phyloP scores from a whole-genome alignment of 2,329 filamentous ascomycete species.

The Xylariaceae sp. region DNA sequence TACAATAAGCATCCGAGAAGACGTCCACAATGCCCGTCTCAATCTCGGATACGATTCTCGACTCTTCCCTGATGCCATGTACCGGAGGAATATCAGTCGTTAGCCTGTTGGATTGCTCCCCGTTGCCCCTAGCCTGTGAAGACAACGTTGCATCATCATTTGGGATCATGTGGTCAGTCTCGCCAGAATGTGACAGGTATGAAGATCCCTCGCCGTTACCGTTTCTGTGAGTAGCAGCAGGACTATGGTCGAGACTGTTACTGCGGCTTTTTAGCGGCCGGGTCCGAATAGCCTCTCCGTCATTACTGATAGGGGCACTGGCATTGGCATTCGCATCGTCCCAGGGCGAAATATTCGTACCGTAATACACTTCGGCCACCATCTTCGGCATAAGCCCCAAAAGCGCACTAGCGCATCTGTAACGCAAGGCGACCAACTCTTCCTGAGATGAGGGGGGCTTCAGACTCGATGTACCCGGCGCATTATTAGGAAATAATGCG shows the following conservation, averaged over 20 bases:
- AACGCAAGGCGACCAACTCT: constrained; percentile 57
- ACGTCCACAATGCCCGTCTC: constrained; percentile 63
- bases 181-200: constrained; percentile 26
- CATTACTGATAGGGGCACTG: constrained; percentile 22
- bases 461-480: constrained; percentile 59
- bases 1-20: constrained; percentile 79
- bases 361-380: constrained; percentile 47
- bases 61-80: constrained; percentile 34
- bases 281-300: constrained; percentile 23
- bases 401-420: constrained; percentile 59
- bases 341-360: constrained; percentile 34
- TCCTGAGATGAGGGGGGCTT: constrained; percentile 55
- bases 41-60: constrained; percentile 53
- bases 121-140: constrained; percentile 22
- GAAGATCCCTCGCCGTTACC: constrained; percentile 25
- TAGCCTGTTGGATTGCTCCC: constrained; percentile 20
- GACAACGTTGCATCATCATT: constrained; percentile 28
- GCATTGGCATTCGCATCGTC: constrained; percentile 25
- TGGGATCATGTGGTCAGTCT: constrained; percentile 24
- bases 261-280: constrained; percentile 26
- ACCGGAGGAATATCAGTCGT: constrained; percentile 16
- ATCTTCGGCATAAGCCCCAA: constrained; percentile 44
- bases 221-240: constrained; percentile 20
- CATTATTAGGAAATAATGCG: constrained; percentile 81
- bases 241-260: constrained; percentile 19